These are phyloP conservation scores for Zymoseptoria tritici DNA, from an alignment of 2,329 filamentous ascomycete species.

Conservation along the genomic window DNA sequence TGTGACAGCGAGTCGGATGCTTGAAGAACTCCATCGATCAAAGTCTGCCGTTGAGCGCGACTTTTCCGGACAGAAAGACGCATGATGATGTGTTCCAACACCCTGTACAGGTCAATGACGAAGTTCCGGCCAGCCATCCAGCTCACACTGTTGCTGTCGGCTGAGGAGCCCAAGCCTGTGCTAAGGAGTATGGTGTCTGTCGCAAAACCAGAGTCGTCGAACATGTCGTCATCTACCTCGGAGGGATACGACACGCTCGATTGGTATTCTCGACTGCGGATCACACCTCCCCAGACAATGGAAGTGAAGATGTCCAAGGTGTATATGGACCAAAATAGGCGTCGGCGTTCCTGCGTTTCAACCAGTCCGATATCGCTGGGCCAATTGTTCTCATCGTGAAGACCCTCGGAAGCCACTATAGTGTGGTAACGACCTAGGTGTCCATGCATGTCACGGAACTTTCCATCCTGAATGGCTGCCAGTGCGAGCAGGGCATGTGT, in stretches of 20 bases:
- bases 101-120: slow-evolving; percentile 48
- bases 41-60: slow-evolving; percentile 6
- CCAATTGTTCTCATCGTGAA: slow-evolving; percentile 47
- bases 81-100: slow-evolving; percentile 41
- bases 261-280: slow-evolving; percentile 40
- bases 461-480: slow-evolving; percentile 43
- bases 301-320: slow-evolving; percentile 48
- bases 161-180: background rate
- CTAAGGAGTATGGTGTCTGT: slow-evolving; percentile 6
- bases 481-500: slow-evolving; percentile 41
- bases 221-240: slow-evolving; percentile 37
- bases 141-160: slow-evolving; percentile 11
- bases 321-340: slow-evolving; percentile 50
- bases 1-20: slow-evolving; percentile 5
- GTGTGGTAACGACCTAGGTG: slow-evolving; percentile 44
- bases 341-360: slow-evolving; percentile 41
- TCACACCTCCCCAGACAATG: slow-evolving; percentile 44
- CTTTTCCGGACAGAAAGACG: slow-evolving; percentile 3
- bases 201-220: slow-evolving; percentile 26
- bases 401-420: slow-evolving; percentile 38
- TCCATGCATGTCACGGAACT: slow-evolving; percentile 40
- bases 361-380: slow-evolving; percentile 36
- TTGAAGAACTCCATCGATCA: slow-evolving; percentile 1
- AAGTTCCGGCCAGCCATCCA: slow-evolving; percentile 52
- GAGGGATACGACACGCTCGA: slow-evolving; percentile 40